These are phyloP conservation scores for Scheffersomyces lignicola DNA, from an alignment of 1,139 yeast species.

Conservation along the genomic window DNA sequence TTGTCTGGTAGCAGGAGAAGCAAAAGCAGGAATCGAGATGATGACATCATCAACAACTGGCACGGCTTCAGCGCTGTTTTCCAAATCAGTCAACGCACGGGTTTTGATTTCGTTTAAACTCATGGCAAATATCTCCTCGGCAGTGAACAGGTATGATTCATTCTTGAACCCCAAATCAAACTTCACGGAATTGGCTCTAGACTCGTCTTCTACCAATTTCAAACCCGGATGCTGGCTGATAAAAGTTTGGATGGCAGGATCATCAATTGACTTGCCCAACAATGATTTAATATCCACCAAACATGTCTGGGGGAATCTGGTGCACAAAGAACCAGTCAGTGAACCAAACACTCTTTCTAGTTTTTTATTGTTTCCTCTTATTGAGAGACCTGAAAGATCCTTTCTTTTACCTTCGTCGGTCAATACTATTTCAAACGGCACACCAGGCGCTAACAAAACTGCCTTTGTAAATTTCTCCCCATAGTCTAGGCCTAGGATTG, in stretches of 20 bases:
- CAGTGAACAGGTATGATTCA: conserved; percentile 42
- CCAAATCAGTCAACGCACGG: conserved; percentile 56
- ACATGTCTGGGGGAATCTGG: conserved; percentile 75
- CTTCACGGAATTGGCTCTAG: conserved; percentile 53
- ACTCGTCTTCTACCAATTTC: conserved; percentile 38
- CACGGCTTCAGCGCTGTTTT: conserved; percentile 30
- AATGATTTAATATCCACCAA: conserved; percentile 67
- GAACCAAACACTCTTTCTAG: conserved; percentile 80
- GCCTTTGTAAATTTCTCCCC: conserved; percentile 91
- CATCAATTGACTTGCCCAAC: conserved; percentile 63
- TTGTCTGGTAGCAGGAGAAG: conserved; percentile 61
- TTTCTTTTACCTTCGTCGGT: conserved; percentile 92
- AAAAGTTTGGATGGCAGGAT: conserved; percentile 46
- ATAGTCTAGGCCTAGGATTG: conserved; percentile 83
- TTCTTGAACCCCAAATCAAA: conserved; percentile 51
- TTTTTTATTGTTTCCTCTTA: conserved; percentile 49
- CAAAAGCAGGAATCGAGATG: conserved; percentile 76
- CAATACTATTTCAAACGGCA: conserved; percentile 81
- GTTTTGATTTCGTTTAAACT: conserved; percentile 60
- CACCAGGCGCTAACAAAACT: conserved; percentile 85
- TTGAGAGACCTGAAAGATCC: conserved; percentile 75
- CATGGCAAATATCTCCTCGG: conserved; percentile 88
- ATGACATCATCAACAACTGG: conserved; percentile 61
- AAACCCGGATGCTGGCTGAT: conserved; percentile 61
- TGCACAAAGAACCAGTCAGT: conserved; percentile 65